Conservation (phyloP, 148 eudicot genomes). For the Dysphania ambrosioides region DNA sequence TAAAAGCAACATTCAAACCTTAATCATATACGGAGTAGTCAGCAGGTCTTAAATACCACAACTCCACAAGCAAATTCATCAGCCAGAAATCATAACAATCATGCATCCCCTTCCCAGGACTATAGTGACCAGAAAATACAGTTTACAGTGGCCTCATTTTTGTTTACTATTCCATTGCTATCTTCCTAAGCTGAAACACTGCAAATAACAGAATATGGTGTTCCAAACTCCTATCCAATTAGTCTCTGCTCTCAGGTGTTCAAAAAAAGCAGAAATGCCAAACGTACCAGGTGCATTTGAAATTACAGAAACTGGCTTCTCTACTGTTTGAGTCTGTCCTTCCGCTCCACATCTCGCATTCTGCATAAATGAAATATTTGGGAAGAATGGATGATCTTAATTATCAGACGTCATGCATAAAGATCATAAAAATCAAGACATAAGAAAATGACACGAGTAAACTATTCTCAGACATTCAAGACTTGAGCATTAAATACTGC, state of each 20-base stretch:
- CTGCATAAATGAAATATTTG: slow-evolving; percentile 7
- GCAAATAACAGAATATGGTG: no score
- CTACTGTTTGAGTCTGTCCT: slow-evolving; percentile 37
- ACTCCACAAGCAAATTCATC: no score
- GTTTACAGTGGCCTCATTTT: not conserved
- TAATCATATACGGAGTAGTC: not conserved
- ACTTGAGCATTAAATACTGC: not conserved
- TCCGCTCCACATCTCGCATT: slow-evolving; percentile 39
- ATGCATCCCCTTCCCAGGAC: not conserved
- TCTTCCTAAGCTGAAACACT: no score
- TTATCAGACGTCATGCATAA: not conserved
- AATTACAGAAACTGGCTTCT: slow-evolving; percentile 27
- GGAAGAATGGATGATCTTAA: not conserved
- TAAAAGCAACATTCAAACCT: not conserved
- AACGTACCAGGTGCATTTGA: slow-evolving; percentile 32
- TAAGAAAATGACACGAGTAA: no score
- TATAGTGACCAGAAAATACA: not conserved
- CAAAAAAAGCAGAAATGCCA: slow-evolving; percentile 4
- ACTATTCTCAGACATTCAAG: not conserved
- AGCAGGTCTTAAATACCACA: not conserved
- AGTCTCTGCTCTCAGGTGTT: not conserved
- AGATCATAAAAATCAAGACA: not conserved
- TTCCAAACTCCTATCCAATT: not conserved
- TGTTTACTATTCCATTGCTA: no score
- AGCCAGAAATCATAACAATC: not conserved